Evolutionary conservation across 1,139 yeast species (phyloP), one percentile per base, ranked within the genome.

Genomic region (Pichia sp.): DNA sequence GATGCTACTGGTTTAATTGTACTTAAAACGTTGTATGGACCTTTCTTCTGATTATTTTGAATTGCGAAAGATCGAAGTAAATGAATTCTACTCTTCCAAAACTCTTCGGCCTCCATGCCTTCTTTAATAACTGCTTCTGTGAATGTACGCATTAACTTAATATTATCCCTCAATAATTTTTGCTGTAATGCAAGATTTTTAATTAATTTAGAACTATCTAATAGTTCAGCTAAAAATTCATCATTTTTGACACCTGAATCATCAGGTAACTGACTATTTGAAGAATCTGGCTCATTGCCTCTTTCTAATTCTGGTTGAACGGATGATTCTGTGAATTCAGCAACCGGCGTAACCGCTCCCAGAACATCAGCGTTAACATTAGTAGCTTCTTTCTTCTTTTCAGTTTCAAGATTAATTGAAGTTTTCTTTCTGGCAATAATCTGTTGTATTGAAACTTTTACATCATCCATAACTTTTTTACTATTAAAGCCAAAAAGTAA

Each of bases 1-100:
- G 95, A 81, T 1, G 95, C 94, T 34, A 85, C 90, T 0, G 97
- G 97, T 57, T 86, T 87, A 55, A 92, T 92, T 0, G 97, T 87
- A 37, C 96, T 85, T 47, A 92, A 68, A 1, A 92, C 97, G 60
- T 92, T 92, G 61, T 90, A 94, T 0, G 96, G 95, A 0, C 99
- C 99, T 43, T 83, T 73, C 53, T 85, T 85, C 59, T 94, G 98
- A 11, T 87, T 77, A 12, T 79, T 75, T 3, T 94, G 78, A 51
- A 92, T 73, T 0, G 97, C 97, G 67, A 78, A 87, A 0, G 97
- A 87, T 44, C 97, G 70, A 44, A 92, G 65, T 35, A 84, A 71
- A 55, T 87, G 87, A 22, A 90, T 70, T 49, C 97, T 69, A 4
- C 94, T 82, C 8, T 82, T 73, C 98, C 98, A 92, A 63, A 92